A percentile compares a stretch with the other conserved stretches of the same genome.
Evolutionary conservation across 2,329 filamentous ascomycete species (phyloP).

Genomic region (Escovopsis sp.): DNA sequence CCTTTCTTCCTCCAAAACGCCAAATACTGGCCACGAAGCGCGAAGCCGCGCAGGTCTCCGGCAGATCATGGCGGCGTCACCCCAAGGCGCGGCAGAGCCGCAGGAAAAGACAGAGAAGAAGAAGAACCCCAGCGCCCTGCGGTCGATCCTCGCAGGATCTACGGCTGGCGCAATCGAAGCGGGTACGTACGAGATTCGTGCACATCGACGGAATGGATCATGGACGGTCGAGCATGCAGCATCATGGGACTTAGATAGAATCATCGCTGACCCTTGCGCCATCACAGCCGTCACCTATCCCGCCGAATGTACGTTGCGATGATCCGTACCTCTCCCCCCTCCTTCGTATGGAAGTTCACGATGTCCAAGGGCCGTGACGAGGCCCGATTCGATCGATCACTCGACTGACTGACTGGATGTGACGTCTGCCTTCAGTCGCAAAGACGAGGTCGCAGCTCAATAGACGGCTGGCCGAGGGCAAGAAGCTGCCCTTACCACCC

Average conservation of each 20-base stretch:
- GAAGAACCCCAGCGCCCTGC: constrained; percentile 58
- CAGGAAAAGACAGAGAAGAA: constrained; percentile 24
- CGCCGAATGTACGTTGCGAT: constrained; percentile 64
- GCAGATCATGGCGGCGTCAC: constrained; percentile 15
- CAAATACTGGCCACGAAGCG: background rate
- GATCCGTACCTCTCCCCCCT: too few relatives aligned
- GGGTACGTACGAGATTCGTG: too few relatives aligned
- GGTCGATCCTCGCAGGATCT: constrained; percentile 82
- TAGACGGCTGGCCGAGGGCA: constrained; percentile 57
- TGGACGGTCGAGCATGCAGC: too few relatives aligned
- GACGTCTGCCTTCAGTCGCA: constrained; percentile 53
- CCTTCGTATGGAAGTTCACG: too few relatives aligned
- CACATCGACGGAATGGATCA: too few relatives aligned
- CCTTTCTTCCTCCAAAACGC: too few relatives aligned
- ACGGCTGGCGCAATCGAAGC: constrained; percentile 94
- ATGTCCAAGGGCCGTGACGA: too few relatives aligned
- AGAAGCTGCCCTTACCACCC: constrained; percentile 88
- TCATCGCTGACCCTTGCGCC: background rate
- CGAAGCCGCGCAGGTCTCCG: background rate
- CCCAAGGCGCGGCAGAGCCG: constrained; percentile 10
- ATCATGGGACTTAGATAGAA: background rate
- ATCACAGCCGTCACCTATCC: constrained; percentile 71
- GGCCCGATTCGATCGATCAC: too few relatives aligned
- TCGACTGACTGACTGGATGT: constrained; percentile 6
- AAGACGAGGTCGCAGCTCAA: constrained; percentile 95